Evolutionary conservation across 352 stramenopile species (phyloP).

Genomic region (Phytophthora brassicae): DNA sequence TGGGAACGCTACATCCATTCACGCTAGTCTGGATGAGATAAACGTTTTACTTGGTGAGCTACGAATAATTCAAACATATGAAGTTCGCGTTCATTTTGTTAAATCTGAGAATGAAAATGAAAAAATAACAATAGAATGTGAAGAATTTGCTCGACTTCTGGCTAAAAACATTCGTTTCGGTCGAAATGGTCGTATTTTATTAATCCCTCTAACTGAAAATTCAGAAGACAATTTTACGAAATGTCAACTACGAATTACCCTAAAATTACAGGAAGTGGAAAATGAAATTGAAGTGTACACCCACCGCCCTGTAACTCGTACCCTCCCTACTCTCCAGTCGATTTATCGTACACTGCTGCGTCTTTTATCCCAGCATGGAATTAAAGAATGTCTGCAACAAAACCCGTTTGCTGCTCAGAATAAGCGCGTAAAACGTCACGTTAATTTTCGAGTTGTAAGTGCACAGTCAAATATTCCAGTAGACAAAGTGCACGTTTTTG

Average conservation of each 20-base stretch:
- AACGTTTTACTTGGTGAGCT: constrained; percentile 47
- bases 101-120: constrained; percentile 10
- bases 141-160: constrained; percentile 47
- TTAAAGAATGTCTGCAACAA: constrained; percentile 70
- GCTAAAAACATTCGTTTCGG: constrained; percentile 69
- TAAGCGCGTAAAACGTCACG: constrained; percentile 46
- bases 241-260: constrained; percentile 33
- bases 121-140: not conserved
- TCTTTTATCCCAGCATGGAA: constrained; percentile 46
- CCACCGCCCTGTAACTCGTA: constrained; percentile 29
- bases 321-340: constrained; percentile 53
- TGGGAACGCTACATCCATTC: constrained; percentile 49
- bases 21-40: constrained; percentile 52
- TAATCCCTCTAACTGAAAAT: constrained; percentile 21
- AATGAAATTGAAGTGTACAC: constrained; percentile 49
- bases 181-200: constrained; percentile 53
- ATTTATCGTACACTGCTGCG: constrained; percentile 53
- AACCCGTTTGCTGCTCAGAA: constrained; percentile 55
- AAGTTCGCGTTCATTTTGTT: constrained; percentile 48
- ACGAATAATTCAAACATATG: constrained; percentile 64
- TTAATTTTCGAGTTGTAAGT: constrained; percentile 54
- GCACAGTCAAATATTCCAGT: constrained; percentile 53
- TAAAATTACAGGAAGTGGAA: constrained; percentile 45
- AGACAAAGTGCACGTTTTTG: constrained; percentile 53
- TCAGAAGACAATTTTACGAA: not conserved